phyloP scores from a whole-genome alignment of 345 rosid species.

The Rhizophora mangle region DNA sequence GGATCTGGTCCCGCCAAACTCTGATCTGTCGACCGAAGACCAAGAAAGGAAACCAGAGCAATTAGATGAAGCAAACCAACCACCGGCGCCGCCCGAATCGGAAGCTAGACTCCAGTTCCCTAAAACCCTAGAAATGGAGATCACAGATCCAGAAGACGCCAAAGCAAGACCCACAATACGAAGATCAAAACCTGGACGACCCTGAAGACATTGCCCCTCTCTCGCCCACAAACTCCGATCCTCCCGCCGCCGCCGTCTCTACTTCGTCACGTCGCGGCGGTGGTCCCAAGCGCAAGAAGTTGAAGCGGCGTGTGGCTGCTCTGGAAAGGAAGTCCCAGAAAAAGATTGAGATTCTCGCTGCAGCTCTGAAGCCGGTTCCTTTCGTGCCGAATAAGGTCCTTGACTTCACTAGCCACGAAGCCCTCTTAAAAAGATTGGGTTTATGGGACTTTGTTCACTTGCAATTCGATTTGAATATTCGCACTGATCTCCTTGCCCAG shows the following conservation, averaged over 20 bases:
- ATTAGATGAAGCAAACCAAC: not conserved
- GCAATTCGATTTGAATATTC: constrained; percentile 53
- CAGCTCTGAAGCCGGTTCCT: constrained; percentile 55
- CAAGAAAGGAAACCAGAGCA: not conserved
- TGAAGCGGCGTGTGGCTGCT: not conserved
- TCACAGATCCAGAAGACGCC: constrained; percentile 12
- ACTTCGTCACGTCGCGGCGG: constrained; percentile 15
- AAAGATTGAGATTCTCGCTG: constrained; percentile 50
- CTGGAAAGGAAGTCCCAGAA: constrained; percentile 37
- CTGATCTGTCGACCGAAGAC: not conserved
- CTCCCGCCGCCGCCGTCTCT: not conserved
- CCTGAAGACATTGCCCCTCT: constrained; percentile 4
- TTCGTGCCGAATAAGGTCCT: constrained; percentile 55
- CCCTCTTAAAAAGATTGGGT: constrained; percentile 56
- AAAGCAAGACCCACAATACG: not conserved
- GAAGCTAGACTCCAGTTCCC: constrained; percentile 6
- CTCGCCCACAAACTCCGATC: constrained; percentile 9
- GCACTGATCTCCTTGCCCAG: constrained; percentile 52
- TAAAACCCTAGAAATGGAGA: constrained; percentile 12
- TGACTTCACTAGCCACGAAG: constrained; percentile 56
- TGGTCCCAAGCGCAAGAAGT: constrained; percentile 3
- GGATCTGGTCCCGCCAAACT: not conserved
- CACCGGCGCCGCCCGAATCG: no score
- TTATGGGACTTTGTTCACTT: constrained; percentile 81
- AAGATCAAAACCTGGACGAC: constrained; percentile 18